Evolutionary conservation across 345 rosid genomes (phyloP), one percentile per base, ranked within the genome.

Genomic region (Angophora floribunda): DNA sequence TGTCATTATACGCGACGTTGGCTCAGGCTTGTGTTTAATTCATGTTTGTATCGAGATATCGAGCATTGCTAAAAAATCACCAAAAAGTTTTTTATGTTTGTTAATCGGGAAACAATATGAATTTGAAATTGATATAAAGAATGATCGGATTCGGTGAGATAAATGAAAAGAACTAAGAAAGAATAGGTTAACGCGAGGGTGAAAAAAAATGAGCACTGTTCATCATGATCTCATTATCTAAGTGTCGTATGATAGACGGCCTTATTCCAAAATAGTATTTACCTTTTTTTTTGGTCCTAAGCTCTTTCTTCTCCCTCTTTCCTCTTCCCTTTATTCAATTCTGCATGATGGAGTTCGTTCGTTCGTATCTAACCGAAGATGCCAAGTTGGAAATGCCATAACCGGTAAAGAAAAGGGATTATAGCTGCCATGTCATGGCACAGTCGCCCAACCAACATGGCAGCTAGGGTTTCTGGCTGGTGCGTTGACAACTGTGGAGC

Each of bases 211-310:
- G 8, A 67, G 79, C 4, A 36, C 41, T 36, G 4, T 36, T 36
- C 4, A 36, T 36, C 41, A 36, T 2, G 7, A n/a, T 63, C 5
- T 63, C 75, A 3, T n/a, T 28, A 65, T 14, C 2, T 7, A 1
- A 65, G 1, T 7, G 8, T 0, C 19, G 3, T 7, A 7, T 16
- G 21, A 30, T 6, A 65, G 0, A 2, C 4, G 6, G 7, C 2
- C 0, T 4, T n/a, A 2, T 65, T 70, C 6, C 0, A 2, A 70
- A 36, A 0, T 19, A 6, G 4, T 36, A 2, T 3, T 1, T 2
- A 5, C 6, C n/a, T 32, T 70, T 32, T n/a, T n/a, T 70, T 32
- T 8, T 63, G 14, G 19, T 14, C 5, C 6, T 2, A 7, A 63
- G 19, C 13, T 36, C 45, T 32, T 2, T 70, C 13, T 65, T 5